phyloP scores from a whole-genome alignment of 2,329 filamentous ascomycete genomes.

The Drechslerella coelobrocha region DNA sequence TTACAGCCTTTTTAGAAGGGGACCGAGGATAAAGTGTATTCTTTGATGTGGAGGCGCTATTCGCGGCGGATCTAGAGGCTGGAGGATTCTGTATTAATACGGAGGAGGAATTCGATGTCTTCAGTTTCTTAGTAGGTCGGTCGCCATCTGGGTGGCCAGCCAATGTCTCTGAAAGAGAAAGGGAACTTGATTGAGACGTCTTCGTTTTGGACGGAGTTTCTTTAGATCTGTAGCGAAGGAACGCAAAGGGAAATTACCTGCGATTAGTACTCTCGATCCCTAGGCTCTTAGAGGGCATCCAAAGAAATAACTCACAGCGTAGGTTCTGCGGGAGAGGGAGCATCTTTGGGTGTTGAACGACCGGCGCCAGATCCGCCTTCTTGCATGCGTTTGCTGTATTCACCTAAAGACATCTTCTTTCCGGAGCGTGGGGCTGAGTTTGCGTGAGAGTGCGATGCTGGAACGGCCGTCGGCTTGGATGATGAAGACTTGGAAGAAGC shows the following conservation, averaged over 20 bases:
- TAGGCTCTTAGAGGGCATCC: not conserved
- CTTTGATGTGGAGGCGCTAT: conserved; percentile 10
- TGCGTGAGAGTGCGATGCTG: conserved; percentile 9
- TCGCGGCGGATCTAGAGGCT: not conserved
- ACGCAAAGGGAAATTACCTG: not conserved
- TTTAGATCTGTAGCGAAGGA: conserved; percentile 14
- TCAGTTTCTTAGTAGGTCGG: conserved; percentile 43
- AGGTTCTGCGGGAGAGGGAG: conserved; percentile 38
- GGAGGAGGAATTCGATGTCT: conserved; percentile 29
- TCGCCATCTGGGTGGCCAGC: conserved; percentile 25
- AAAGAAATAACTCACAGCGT: conserved; percentile 12
- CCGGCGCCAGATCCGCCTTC: conserved; percentile 21
- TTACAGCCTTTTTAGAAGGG: conserved; percentile 22
- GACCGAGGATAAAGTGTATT: conserved; percentile 10
- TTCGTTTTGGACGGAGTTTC: conserved; percentile 23
- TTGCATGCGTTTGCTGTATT: conserved; percentile 47
- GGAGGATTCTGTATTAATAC: conserved; percentile 10
- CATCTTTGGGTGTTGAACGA: conserved; percentile 39
- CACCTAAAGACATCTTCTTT: conserved; percentile 43
- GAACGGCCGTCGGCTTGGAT: conserved; percentile 9
- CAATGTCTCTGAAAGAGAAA: conserved; percentile 10
- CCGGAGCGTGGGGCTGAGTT: conserved; percentile 22
- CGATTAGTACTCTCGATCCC: not conserved
- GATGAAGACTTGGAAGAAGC: conserved; percentile 22
- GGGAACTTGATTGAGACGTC: conserved; percentile 8